Conservation (phyloP, 108 stramenopile species). For the Pseudonitzschia pungens region DNA sequence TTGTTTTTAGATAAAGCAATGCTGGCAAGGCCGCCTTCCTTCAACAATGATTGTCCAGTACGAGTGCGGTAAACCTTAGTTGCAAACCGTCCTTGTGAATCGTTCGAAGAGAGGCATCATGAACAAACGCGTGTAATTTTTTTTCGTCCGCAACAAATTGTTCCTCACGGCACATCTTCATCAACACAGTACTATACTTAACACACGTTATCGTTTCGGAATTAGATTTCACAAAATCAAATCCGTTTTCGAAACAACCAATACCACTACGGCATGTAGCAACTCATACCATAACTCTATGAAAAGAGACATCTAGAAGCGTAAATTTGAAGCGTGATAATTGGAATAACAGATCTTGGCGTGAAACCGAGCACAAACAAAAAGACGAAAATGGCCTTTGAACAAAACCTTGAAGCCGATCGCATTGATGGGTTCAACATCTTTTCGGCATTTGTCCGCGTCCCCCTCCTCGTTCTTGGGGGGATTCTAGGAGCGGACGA, state of each 20-base stretch:
- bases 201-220: no score
- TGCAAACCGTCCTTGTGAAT: neutral
- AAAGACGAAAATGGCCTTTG: constrained; percentile 67
- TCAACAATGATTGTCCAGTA: neutral
- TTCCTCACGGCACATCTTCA: neutral
- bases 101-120: neutral
- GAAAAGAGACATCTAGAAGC: no score
- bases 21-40: neutral
- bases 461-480: constrained; percentile 65
- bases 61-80: no score
- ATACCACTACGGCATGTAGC: no score
- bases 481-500: constrained; percentile 43
- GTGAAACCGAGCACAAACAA: neutral
- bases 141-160: neutral
- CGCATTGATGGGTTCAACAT: constrained; percentile 61
- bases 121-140: neutral
- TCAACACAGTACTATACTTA: neutral
- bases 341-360: neutral
- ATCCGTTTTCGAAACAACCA: no score
- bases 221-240: no score
- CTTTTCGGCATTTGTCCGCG: constrained; percentile 62
- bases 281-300: no score
- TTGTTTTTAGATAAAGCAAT: neutral
- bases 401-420: constrained; percentile 73
- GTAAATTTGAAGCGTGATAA: neutral